These are phyloP conservation scores for Basipetospora chlamydospora DNA, from an alignment of 2,329 filamentous ascomycete genomes.

Conservation along the genomic window DNA sequence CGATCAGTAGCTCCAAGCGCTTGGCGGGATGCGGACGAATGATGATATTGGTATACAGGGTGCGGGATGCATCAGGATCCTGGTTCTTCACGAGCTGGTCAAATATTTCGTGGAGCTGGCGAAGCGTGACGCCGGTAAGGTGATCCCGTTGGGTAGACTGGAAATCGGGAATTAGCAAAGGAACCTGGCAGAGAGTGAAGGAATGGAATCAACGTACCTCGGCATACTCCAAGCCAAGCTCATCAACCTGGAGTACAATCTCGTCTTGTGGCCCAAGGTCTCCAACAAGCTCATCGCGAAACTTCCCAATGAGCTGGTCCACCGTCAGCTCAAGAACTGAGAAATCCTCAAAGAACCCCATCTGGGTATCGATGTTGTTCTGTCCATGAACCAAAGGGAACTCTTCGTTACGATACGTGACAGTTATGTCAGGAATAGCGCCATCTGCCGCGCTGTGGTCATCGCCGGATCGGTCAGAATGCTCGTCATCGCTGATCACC, in stretches of 20 bases:
- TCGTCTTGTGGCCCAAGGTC: constrained; percentile 32
- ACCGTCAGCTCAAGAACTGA: constrained; percentile 28
- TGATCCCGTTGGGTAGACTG: constrained; percentile 22
- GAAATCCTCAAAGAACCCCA: constrained; percentile 30
- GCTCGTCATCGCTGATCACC: constrained; percentile 4
- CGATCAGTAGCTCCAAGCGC: constrained; percentile 23
- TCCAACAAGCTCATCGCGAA: constrained; percentile 29
- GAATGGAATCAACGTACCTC: constrained; percentile 22
- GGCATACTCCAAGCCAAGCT: constrained; percentile 36
- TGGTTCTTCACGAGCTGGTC: constrained; percentile 28
- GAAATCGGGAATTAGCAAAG: not conserved
- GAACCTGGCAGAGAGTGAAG: not conserved
- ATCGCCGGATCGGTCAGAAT: constrained; percentile 10
- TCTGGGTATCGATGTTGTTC: constrained; percentile 13
- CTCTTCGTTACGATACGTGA: constrained; percentile 28
- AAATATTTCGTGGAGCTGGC: constrained; percentile 26
- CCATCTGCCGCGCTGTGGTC: constrained; percentile 6
- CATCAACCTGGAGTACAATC: constrained; percentile 34
- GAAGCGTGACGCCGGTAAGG: constrained; percentile 22
- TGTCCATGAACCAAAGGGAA: constrained; percentile 24
- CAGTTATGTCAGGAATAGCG: constrained; percentile 20
- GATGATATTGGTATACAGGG: constrained; percentile 27
- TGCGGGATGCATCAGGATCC: constrained; percentile 22
- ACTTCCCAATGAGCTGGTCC: constrained; percentile 25
- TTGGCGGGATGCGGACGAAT: constrained; percentile 23